Base-by-base conservation (phyloP, 2,329 filamentous ascomycete species). In the Lachnum nothofagi region DNA sequence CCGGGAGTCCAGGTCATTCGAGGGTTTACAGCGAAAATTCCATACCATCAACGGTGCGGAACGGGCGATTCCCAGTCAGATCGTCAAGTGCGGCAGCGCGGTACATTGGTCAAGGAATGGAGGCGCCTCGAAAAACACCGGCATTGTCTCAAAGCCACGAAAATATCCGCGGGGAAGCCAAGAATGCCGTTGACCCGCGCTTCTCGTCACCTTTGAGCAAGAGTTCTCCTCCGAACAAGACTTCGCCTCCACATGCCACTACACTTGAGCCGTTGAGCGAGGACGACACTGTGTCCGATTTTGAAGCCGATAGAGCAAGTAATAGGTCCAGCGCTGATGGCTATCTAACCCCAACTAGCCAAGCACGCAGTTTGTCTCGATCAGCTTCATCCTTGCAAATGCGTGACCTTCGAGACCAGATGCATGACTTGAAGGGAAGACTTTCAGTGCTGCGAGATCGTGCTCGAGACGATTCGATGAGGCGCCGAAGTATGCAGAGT, bases 361-460 rank as follows among this genome's bases (percentile, higher is more conserved):
- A 58, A 22, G 44, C 49, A 31, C 58, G 54, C 46, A 49, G 41
- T 23, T 54, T 65, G 23, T 59, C 56, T 31, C 58, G 64, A 39
- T 64, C 64, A 6, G 43, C 57, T 39, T 67, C 65, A 34, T 53
- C 59, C 4, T 56, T 63, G 51, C 74, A 77, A 59, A 76, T 79
- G 40, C 76, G 75, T 20, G 79, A 82, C 61, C 69, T 87, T 37
- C 77, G 78, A 27, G 77, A 82, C 56, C 82, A 87, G 64, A 82
- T 87, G 78, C 77, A 80, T 45, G 82, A 81, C 51, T 68, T 87
- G 31, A 83, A 83, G 60, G 81, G 80, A 51, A 80, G 82, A 51
- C 82, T 87, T 31, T 84, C 82, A 4, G 78, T 73, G n/a, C 65
- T 88, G 31, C 80, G 81, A 60, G 76, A 82, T 54, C 76, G 78